These are phyloP conservation scores for Narthecium ossifragum DNA, from an alignment of 106 monocot genomes.

Conservation along the genomic window DNA sequence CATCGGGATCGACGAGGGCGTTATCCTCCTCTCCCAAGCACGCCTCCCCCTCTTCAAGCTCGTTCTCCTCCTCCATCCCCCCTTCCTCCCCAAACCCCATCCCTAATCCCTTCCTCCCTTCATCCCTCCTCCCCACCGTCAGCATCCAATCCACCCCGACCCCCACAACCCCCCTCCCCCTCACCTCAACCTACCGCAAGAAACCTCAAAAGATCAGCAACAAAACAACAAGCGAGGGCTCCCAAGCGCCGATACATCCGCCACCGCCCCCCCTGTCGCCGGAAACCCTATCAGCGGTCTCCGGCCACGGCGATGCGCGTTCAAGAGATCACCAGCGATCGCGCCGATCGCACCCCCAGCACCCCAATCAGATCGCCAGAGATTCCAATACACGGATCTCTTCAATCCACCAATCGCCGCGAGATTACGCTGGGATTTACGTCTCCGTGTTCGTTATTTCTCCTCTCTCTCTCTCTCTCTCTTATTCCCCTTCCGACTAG, in stretches of 20 bases:
- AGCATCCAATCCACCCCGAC: slow-evolving; percentile 26
- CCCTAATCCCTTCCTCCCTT: slow-evolving; percentile 35
- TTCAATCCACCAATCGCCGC: background rate
- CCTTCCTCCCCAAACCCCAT: slow-evolving; percentile 21
- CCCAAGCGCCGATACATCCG: background rate
- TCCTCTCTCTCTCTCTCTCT: background rate
- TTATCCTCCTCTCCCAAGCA: slow-evolving; percentile 31
- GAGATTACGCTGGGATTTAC: background rate
- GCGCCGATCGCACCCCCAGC: background rate
- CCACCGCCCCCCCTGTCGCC: background rate
- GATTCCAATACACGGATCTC: background rate
- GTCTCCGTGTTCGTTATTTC: background rate
- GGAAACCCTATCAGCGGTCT: background rate
- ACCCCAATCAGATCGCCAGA: background rate
- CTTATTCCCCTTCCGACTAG: background rate
- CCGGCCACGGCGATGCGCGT: background rate
- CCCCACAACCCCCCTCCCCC: slow-evolving; percentile 1
- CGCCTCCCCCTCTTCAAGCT: slow-evolving; percentile 67
- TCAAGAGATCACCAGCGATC: background rate
- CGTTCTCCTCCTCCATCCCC: slow-evolving; percentile 74
- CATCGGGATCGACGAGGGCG: slow-evolving; percentile 40
- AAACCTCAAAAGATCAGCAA: no score
- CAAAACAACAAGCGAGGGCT: no score
- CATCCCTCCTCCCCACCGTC: slow-evolving; percentile 34
- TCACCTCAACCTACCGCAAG: background rate